Percentiles rank a stretch among this genome's conserved stretches.
Evolutionary conservation across 139 green algal species (phyloP).

Genomic region (Zygnema circumcarinatum): DNA sequence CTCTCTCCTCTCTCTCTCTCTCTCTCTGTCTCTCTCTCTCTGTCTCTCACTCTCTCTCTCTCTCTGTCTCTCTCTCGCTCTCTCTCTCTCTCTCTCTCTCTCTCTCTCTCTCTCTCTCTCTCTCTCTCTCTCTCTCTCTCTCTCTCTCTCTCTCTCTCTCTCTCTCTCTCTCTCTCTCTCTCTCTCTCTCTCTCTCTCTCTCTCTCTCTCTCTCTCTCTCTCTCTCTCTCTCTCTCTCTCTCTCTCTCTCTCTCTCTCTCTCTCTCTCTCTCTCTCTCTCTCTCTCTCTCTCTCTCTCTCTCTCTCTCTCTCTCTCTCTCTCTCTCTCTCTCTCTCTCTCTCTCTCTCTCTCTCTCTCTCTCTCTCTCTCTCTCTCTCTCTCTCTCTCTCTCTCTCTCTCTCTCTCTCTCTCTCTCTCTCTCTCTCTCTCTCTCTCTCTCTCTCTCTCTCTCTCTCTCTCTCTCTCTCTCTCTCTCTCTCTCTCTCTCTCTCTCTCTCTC

Average conservation of each 20-base stretch:
- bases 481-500: slow-evolving; percentile 40
- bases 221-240: slow-evolving; percentile 1
- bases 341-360: no score
- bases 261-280: slow-evolving; percentile 39
- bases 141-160: slow-evolving; percentile 49
- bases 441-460: no score
- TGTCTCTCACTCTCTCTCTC: not conserved
- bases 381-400: no score
- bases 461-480: no score
- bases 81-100: slow-evolving; percentile 33
- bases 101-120: slow-evolving; percentile 26
- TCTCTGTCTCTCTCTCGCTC: not conserved
- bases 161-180: slow-evolving; percentile 28
- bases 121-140: slow-evolving; percentile 33
- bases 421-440: no score
- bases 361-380: no score
- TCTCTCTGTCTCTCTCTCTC: not conserved
- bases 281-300: slow-evolving; percentile 29
- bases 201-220: not conserved
- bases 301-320: slow-evolving; percentile 27
- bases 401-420: no score
- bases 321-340: no score
- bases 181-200: not conserved
- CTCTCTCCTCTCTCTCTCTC: not conserved
- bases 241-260: slow-evolving; percentile 1